Percentiles rank a stretch among this genome's conserved stretches.
phyloP scores from a whole-genome alignment of 495 filamentous ascomycete species.

The Penicillium daleae region DNA sequence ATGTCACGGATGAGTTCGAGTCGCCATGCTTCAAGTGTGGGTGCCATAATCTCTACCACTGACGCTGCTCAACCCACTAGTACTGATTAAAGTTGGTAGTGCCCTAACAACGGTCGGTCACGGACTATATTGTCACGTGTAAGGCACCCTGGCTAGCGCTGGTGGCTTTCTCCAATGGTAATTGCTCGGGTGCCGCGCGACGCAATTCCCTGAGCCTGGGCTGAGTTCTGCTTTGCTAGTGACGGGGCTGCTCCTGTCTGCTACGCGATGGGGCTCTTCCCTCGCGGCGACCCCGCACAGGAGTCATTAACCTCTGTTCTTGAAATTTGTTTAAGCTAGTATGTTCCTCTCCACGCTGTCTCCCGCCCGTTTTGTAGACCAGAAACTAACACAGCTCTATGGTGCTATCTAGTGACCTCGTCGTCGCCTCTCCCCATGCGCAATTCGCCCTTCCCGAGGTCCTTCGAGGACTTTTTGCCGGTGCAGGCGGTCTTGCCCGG shows the following conservation, averaged over 20 bases:
- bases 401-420: too few species aligned
- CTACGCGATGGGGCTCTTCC: neutral
- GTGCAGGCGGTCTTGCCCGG: too few species aligned
- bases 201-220: neutral
- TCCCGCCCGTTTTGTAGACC: too few species aligned
- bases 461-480: too few species aligned
- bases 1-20: constrained; percentile 24
- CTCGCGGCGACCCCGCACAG: too few species aligned
- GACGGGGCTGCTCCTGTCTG: constrained; percentile 5
- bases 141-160: neutral
- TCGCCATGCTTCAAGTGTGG: constrained; percentile 11
- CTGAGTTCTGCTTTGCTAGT: neutral
- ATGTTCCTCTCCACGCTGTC: too few species aligned
- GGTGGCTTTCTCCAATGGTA: constrained; percentile 1
- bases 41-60: constrained; percentile 16
- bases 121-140: constrained; percentile 10
- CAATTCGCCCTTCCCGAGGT: too few species aligned
- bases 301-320: too few species aligned
- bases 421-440: too few species aligned
- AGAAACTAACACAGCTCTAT: too few species aligned
- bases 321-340: too few species aligned
- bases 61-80: neutral
- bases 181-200: neutral
- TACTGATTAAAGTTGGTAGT: neutral
- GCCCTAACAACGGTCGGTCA: neutral